Evolutionary conservation across 495 filamentous ascomycete species (phyloP), one percentile per base, ranked within the genome.

Genomic region (Neurospora tetrasperma): DNA sequence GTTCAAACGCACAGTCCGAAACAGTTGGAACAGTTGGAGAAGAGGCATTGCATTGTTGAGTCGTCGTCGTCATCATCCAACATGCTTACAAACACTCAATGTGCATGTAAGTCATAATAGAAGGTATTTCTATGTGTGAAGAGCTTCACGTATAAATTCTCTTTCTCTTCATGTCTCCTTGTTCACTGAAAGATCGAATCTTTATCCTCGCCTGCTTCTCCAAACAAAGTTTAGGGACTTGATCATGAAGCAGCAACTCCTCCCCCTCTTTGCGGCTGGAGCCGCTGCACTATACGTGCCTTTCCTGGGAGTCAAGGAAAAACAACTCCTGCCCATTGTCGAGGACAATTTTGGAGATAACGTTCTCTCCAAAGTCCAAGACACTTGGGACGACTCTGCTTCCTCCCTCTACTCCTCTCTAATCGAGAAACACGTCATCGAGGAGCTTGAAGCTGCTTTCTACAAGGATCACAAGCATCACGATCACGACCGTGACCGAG

Each of bases 281-380:
- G 82, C 83, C 72, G 79, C 86, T 38, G 90, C 88, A 41, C 27
- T 66, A 66, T 66, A 66, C 14, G 54, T 66, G 54, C 54, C 54
- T 31, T 35, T 66, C 3, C 54, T 66, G 14, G 54, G 54, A 9
- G 54, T 38, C 12, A 66, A 66, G 27, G 54, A 66, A 27, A 35
- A 66, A 66, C 54, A 66, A 35, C 82, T 93, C 73, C 86, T 92
- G 43, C 82, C 91, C 69, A 89, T 88, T 12, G 86, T 89, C 46
- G 82, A 87, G 70, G 78, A 82, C 40, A 80, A 84, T 5, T 76
- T 85, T 11, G 76, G 83, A 42, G 73, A 83, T 54, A 71, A 79
- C 23, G 43, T 69, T 18, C 69, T 78, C 62, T 27, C 76, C 41
- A 76, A 79, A 10, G 39, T 75, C 5, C 70, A 79, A 59, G 70